Evolutionary conservation across 495 filamentous ascomycete genomes (phyloP).

Genomic region (Hypoxylon fuscum): DNA sequence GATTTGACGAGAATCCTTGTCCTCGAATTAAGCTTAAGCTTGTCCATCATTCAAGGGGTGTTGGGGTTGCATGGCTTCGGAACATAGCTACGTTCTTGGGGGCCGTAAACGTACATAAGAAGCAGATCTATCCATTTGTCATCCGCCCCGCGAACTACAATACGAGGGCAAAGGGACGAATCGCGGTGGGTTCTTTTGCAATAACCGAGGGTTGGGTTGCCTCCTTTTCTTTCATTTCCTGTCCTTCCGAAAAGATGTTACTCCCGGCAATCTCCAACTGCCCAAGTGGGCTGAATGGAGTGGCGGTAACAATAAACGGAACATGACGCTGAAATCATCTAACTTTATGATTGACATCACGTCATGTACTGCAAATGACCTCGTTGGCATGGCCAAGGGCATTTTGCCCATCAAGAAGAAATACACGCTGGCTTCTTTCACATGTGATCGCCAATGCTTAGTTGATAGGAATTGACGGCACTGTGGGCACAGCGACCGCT

Average conservation of each 20-base stretch:
- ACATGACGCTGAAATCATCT: conserved; percentile 16
- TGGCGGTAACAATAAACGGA: conserved; percentile 22
- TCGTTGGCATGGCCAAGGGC: conserved; percentile 5
- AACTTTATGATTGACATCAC: conserved; percentile 29
- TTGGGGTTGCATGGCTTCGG: conserved; percentile 39
- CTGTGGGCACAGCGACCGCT: conserved; percentile 22
- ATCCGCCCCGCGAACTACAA: conserved; percentile 8
- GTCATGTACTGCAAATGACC: conserved; percentile 18
- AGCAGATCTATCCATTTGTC: conserved; percentile 16
- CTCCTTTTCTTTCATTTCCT: conserved; percentile 10
- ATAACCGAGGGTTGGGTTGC: conserved; percentile 11
- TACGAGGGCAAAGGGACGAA: conserved; percentile 5
- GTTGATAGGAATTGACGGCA: no score
- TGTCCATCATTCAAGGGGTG: conserved; percentile 34
- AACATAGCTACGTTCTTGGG: conserved; percentile 25
- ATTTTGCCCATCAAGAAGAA: conserved; percentile 32
- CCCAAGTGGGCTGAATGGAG: conserved; percentile 17
- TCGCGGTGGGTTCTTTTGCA: not conserved
- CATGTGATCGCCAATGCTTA: conserved; percentile 17
- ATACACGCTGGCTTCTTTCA: conserved; percentile 8
- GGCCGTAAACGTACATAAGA: conserved; percentile 22
- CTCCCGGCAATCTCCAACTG: conserved; percentile 34
- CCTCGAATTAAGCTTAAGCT: conserved; percentile 45
- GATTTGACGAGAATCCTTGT: conserved; percentile 37
- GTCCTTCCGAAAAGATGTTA: conserved; percentile 19